A percentile compares a stretch with the other conserved stretches of the same genome.
phyloP scores from a whole-genome alignment of 1,284 basidiomycete species.

The Megacollybia platyphylla region DNA sequence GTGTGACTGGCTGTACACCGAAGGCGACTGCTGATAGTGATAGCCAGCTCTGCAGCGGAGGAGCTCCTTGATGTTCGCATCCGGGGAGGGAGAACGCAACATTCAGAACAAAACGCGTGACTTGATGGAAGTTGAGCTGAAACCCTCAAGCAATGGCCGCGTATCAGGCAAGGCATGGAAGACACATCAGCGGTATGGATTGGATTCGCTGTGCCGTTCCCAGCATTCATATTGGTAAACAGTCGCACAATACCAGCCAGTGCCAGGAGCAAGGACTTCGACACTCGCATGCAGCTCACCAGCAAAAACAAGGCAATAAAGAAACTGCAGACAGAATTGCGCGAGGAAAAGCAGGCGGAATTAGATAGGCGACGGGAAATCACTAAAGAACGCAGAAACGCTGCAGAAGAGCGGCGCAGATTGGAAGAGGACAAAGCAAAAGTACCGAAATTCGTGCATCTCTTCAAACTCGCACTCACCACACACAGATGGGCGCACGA shows the following conservation, averaged over 20 bases:
- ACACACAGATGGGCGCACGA: slow-evolving; percentile 58
- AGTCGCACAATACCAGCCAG: slow-evolving; percentile 60
- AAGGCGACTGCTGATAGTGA: slow-evolving; percentile 10
- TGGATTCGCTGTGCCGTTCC: slow-evolving; percentile 11
- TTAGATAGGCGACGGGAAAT: slow-evolving; percentile 52
- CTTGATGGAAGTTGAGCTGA: slow-evolving; percentile 20
- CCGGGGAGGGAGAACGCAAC: slow-evolving; percentile 18
- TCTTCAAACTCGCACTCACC: slow-evolving; percentile 4
- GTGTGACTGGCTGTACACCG: slow-evolving; percentile 13
- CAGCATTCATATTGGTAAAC: slow-evolving; percentile 6
- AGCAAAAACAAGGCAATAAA: slow-evolving; percentile 35
- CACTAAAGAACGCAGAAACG: slow-evolving; percentile 55
- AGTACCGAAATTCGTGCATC: slow-evolving; percentile 23
- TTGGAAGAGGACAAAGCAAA: slow-evolving; percentile 63
- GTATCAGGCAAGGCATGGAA: slow-evolving; percentile 65
- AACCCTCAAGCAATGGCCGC: slow-evolving; percentile 45
- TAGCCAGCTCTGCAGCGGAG: neutral
- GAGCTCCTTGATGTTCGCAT: slow-evolving; percentile 2
- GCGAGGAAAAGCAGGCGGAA: slow-evolving; percentile 64
- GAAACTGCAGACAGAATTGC: slow-evolving; percentile 58
- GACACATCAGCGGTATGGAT: slow-evolving; percentile 46
- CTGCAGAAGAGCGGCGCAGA: slow-evolving; percentile 55
- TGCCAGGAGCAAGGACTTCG: slow-evolving; percentile 55
- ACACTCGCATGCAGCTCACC: slow-evolving; percentile 55
- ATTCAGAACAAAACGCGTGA: slow-evolving; percentile 9